Percentiles rank a stretch among this genome's conserved stretches.
These are phyloP conservation scores for Bjerkandera adusta DNA, from an alignment of 1,284 basidiomycete genomes.

Conservation along the genomic window DNA sequence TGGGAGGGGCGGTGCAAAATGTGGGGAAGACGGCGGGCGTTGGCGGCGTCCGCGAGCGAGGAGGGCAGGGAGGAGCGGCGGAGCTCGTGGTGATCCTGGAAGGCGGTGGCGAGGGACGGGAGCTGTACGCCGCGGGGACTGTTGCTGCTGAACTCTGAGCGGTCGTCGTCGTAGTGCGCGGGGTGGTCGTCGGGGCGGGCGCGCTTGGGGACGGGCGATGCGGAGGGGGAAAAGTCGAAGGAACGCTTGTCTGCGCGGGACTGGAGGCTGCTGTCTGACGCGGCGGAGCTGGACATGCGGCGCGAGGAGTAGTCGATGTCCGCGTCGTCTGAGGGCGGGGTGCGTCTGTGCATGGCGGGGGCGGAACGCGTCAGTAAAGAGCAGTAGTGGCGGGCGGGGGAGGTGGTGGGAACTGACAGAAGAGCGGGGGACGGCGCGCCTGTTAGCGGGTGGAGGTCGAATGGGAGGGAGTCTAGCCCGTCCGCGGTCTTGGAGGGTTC, in stretches of 20 bases:
- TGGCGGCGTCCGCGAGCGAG: slow-evolving; percentile 45
- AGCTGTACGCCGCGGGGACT: slow-evolving; percentile 63
- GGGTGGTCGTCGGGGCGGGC: slow-evolving; percentile 10
- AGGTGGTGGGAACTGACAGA: slow-evolving; percentile 34
- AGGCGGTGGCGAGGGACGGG: slow-evolving; percentile 67
- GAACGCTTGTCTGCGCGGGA: slow-evolving; percentile 58
- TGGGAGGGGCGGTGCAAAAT: slow-evolving; percentile 46
- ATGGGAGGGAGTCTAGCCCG: slow-evolving; percentile 21
- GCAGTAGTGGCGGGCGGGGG: slow-evolving; percentile 14
- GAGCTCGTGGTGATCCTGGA: slow-evolving; percentile 56
- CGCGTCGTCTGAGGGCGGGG: slow-evolving; percentile 28
- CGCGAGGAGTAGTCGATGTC: slow-evolving; percentile 38
- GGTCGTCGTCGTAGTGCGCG: slow-evolving; percentile 29
- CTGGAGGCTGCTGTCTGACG: slow-evolving; percentile 58
- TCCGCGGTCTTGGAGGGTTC: slow-evolving; percentile 19
- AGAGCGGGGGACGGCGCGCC: slow-evolving; percentile 47
- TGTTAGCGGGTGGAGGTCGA: slow-evolving; percentile 35
- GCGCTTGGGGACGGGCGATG: slow-evolving; percentile 31
- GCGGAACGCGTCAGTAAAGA: slow-evolving; percentile 18
- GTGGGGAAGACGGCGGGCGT: slow-evolving; percentile 34
- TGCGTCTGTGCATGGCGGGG: slow-evolving; percentile 17
- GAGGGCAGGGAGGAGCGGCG: slow-evolving; percentile 62
- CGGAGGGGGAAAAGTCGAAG: slow-evolving; percentile 51
- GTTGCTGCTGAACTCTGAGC: slow-evolving; percentile 39
- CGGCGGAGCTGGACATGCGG: slow-evolving; percentile 37